Base-by-base conservation (phyloP, 2,329 filamentous ascomycete species). In the Apiospora marii region DNA sequence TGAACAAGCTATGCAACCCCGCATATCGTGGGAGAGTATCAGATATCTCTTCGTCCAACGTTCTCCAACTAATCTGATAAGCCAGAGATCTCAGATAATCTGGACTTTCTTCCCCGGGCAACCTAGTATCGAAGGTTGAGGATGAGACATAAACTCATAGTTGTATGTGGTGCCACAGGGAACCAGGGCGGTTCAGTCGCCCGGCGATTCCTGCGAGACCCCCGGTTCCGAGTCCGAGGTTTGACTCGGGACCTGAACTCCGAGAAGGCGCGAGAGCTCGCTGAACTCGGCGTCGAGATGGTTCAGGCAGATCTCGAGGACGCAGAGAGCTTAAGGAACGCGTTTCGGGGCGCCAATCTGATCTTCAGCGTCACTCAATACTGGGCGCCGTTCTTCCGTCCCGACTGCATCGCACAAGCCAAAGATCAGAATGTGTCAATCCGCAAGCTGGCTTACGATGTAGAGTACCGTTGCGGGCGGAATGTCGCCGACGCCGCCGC, bases 291-390 rank as follows among this genome's bases (percentile, higher is more conserved):
- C 6, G 83, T 79, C 30, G 85, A 89, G 74, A 76, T 87, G 27
- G 82, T 87, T 68, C 70, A 77, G 67, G 86, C 83, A 7, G 82
- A 89, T 46, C 78, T 87, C 44, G 82, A 85, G 71, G 83, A 87
- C 67, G 76, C 80, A 3, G 74, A 75, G 1, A 81, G 81, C 16
- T 81, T 89, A 46, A 78, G 81, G 67, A 58, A 75, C 0, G 85
- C 84, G 0, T 87, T 88, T 71, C 49, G 74, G 2, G 85, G 84
- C 10, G 87, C 87, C 24, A 84, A 85, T 72, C 77, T 84, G 72
- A 88, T 90, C 73, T 90, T 90, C 79, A 83, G 83, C 73, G 85
- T 88, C 69, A 90, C 88, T 0, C 84, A 90, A 74, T 90, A 87
- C 79, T 90, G 86, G 85, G 84, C 87, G 71, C 82, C 43, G 4